A percentile compares a stretch with the other conserved stretches of the same genome.
Evolutionary conservation across 345 rosid species (phyloP).

Genomic region (Salix arbutifolia): DNA sequence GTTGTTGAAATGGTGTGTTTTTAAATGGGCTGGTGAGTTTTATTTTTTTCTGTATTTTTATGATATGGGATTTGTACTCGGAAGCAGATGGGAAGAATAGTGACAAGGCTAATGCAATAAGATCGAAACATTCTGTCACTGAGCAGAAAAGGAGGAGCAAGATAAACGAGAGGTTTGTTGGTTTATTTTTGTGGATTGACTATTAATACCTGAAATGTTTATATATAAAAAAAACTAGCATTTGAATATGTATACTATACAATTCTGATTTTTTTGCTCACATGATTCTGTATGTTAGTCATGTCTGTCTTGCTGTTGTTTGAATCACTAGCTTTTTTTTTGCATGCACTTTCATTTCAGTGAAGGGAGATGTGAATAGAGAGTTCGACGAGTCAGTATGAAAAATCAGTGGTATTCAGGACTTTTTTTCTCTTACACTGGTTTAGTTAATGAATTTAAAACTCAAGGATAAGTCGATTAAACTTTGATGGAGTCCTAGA

Average conservation of each 20-base stretch:
- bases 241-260: neutral
- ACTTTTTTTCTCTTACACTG: neutral
- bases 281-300: neutral
- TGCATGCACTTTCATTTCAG: neutral
- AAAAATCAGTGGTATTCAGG: neutral
- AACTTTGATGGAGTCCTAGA: neutral
- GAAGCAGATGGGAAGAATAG: conserved; percentile 62
- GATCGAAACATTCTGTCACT: conserved; percentile 93
- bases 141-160: conserved; percentile 96
- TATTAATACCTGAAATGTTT: neutral
- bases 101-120: conserved; percentile 67
- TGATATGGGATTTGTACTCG: conserved; percentile 11
- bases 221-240: no score
- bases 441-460: neutral
- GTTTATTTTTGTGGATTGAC: neutral
- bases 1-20: neutral
- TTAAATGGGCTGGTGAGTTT: neutral
- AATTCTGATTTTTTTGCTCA: neutral
- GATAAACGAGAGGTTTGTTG: conserved; percentile 79
- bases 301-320: neutral
- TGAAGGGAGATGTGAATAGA: neutral
- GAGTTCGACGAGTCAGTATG: neutral
- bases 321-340: neutral
- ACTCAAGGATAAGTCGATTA: neutral
- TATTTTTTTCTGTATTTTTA: neutral